Evolutionary conservation across 192 early-diverging fungal genomes (phyloP), one percentile per base, ranked within the genome.

Genomic region (Coemansia guatemalensis): DNA sequence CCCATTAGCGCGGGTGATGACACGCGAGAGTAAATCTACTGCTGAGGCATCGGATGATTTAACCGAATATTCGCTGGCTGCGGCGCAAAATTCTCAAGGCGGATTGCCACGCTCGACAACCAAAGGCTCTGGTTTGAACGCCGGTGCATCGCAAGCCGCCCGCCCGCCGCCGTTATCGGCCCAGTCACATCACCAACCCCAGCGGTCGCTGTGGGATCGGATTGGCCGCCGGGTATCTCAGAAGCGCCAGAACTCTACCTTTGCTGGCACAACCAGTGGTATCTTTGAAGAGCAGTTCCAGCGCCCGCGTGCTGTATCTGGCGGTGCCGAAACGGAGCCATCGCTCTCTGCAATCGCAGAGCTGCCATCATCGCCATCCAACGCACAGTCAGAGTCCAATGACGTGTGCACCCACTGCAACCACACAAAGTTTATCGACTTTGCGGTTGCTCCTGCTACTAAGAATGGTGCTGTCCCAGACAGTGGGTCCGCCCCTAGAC

Each of bases 161-260:
- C 53, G 1, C 18, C 59, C 59, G 60, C 54, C 48, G n/a, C 22
- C 59, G 60, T 35, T 56, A 30, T 18, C 60, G 20, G 60, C 47
- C 4, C 27, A 53, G 20, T 56, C 41, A 39, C 59, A 58, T 29
- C 50, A 49, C 18, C 62, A 53, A 54, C 56, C 53, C 4, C 68
- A 60, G 52, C 51, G 48, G 60, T 74, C 76, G 52, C 61, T 80
- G 29, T 80, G 77, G 77, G 44, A 49, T 54, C 33, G 63, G n/a
- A 54, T 80, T 44, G 61, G 71, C 11, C 68, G 68, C 35, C 53
- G 65, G 4, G 54, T 63, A 54, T 64, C 65, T 26, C 78, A 80
- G 58, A 64, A 56, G 18, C 68, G 67, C 23, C 26, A 27, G 25
- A 54, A 24, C 60, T 35, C 64, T 11, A 58, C 68, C 7, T 59